A percentile compares a stretch with the other conserved stretches of the same genome.
These are phyloP conservation scores for Fraxinus angustifolia DNA, from an alignment of 305 asterid genomes.

Conservation along the genomic window DNA sequence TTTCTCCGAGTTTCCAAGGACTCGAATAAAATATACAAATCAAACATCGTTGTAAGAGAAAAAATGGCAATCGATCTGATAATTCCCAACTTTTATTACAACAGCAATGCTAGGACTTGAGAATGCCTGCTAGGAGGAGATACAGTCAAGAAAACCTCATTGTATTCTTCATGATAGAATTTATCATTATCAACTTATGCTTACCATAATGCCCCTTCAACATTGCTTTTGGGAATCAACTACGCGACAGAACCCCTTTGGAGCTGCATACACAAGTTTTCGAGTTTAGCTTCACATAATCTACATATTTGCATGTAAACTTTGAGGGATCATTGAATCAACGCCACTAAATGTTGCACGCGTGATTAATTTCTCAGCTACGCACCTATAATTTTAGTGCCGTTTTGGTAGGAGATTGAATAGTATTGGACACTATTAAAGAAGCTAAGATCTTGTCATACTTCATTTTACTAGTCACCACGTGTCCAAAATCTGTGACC, in stretches of 20 bases:
- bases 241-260: constrained; percentile 69
- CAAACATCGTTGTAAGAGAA: background rate
- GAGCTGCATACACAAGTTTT: constrained; percentile 52
- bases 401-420: background rate
- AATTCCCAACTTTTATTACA: background rate
- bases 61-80: background rate
- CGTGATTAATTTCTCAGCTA: background rate
- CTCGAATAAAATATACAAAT: background rate
- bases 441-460: background rate
- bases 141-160: background rate
- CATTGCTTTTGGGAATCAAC: constrained; percentile 27
- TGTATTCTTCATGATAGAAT: background rate
- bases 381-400: background rate
- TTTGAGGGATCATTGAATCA: background rate
- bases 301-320: background rate
- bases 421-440: background rate
- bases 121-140: background rate
- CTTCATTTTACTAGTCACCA: background rate
- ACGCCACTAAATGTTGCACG: background rate
- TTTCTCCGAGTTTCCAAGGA: background rate
- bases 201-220: constrained; percentile 7
- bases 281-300: background rate
- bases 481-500: background rate
- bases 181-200: background rate
- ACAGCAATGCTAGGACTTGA: background rate